Percentiles rank a stretch among this genome's conserved stretches.
phyloP scores from a whole-genome alignment of 1,139 yeast genomes.

The Candida albicans region DNA sequence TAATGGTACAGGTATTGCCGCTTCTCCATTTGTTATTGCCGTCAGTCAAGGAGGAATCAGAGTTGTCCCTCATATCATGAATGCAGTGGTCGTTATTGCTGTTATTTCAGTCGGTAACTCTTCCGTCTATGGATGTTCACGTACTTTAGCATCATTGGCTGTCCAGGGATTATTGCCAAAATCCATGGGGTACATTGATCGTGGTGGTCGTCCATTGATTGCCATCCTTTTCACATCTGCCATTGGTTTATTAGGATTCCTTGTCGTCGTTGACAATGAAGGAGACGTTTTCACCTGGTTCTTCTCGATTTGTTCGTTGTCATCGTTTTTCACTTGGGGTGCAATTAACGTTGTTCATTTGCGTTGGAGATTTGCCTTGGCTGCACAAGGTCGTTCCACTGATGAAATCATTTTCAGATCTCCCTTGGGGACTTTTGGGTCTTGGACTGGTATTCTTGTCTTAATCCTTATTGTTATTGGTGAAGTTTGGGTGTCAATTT shows the following conservation, averaged over 20 bases:
- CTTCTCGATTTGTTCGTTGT: slow-evolving; percentile 63
- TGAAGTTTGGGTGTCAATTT: slow-evolving; percentile 48
- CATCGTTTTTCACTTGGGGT: slow-evolving; percentile 56
- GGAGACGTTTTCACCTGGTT: slow-evolving; percentile 61
- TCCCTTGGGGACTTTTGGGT: slow-evolving; percentile 50
- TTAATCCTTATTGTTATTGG: slow-evolving; percentile 44
- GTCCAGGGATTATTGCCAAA: slow-evolving; percentile 49
- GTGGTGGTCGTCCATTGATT: slow-evolving; percentile 56
- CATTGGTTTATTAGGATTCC: slow-evolving; percentile 64
- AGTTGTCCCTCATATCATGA: slow-evolving; percentile 51
- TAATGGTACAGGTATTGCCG: slow-evolving; percentile 31
- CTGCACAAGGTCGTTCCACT: slow-evolving; percentile 33
- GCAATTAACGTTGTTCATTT: slow-evolving; percentile 40
- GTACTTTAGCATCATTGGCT: slow-evolving; percentile 55
- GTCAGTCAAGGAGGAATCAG: slow-evolving; percentile 38
- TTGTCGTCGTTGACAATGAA: slow-evolving; percentile 52
- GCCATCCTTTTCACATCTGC: slow-evolving; percentile 50
- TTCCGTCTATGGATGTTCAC: slow-evolving; percentile 55
- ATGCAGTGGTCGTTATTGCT: slow-evolving; percentile 52
- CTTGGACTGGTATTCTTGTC: slow-evolving; percentile 43
- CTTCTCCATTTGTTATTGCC: slow-evolving; percentile 47
- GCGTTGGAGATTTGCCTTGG: slow-evolving; percentile 40
- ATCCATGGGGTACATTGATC: slow-evolving; percentile 53
- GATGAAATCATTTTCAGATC: slow-evolving; percentile 51
- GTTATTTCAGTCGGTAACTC: slow-evolving; percentile 57